These are phyloP conservation scores for Miscanthus sacchariflorus DNA, from an alignment of 202 grass and related monocot genomes.

Conservation along the genomic window DNA sequence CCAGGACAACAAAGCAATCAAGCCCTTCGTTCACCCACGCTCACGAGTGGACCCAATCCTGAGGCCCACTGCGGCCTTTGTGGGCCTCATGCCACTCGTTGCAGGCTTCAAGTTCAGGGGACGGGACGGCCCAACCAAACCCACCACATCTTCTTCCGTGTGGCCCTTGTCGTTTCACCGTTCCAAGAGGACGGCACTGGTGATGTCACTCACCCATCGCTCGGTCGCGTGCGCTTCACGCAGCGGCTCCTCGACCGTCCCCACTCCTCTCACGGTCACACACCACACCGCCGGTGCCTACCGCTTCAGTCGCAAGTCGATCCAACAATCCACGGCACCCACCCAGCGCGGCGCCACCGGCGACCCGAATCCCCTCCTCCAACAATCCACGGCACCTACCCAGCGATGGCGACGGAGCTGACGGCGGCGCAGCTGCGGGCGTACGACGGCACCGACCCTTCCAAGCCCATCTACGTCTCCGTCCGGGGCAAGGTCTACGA, in stretches of 20 bases:
- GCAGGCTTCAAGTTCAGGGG: neutral
- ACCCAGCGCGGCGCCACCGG: neutral
- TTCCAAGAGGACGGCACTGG: neutral
- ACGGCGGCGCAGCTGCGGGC: conserved; percentile 81
- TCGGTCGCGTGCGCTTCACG: conserved; percentile 25
- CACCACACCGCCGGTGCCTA: neutral
- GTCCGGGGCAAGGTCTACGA: conserved; percentile 91
- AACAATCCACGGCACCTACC: too few species aligned
- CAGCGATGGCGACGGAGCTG: conserved; percentile 62
- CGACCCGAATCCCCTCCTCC: neutral
- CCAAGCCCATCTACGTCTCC: conserved; percentile 95
- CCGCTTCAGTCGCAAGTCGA: neutral
- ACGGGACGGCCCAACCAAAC: conserved; percentile 24
- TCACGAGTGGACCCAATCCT: too few species aligned
- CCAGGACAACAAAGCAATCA: too few species aligned
- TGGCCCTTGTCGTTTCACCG: neutral
- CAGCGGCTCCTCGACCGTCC: neutral
- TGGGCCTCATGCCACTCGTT: neutral
- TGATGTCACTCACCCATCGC: neutral
- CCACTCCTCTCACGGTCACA: neutral
- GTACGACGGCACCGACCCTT: conserved; percentile 74
- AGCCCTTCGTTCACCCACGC: too few species aligned
- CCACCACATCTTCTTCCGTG: neutral
- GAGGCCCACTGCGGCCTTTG: neutral
- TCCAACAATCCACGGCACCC: neutral